Percentiles rank a stretch among this genome's conserved stretches.
phyloP scores from a whole-genome alignment of 2,329 filamentous ascomycete genomes.

The Cercospora sesami region DNA sequence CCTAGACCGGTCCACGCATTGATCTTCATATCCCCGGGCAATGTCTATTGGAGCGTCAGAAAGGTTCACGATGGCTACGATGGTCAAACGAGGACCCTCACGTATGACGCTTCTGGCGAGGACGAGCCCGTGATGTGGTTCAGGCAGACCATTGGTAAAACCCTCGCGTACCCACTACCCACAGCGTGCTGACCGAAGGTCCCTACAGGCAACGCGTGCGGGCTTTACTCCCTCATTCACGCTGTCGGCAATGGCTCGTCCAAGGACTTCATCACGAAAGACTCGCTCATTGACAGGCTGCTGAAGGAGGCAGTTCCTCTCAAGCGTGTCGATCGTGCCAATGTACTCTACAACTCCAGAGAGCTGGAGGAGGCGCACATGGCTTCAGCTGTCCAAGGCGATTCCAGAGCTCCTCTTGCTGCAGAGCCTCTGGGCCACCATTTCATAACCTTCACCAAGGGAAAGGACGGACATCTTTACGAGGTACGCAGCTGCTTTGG shows the following conservation, averaged over 20 bases:
- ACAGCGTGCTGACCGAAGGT: neutral
- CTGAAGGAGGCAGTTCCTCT: conserved; percentile 49
- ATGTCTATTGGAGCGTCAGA: conserved; percentile 46
- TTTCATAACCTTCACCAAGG: conserved; percentile 52
- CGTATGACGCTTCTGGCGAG: conserved; percentile 50
- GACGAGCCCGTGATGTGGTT: conserved; percentile 60
- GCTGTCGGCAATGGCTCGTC: conserved; percentile 54
- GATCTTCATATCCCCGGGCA: conserved; percentile 54
- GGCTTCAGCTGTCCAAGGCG: conserved; percentile 45
- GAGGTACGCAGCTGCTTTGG: conserved; percentile 39
- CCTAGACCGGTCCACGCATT: conserved; percentile 57
- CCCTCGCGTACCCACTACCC: conserved; percentile 40
- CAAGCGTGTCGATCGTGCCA: conserved; percentile 46
- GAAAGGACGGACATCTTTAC: conserved; percentile 48
- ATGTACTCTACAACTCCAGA: conserved; percentile 53
- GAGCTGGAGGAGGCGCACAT: conserved; percentile 48
- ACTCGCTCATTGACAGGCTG: conserved; percentile 49
- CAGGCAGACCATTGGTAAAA: conserved; percentile 48
- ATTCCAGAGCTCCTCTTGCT: conserved; percentile 40
- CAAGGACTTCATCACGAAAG: conserved; percentile 45
- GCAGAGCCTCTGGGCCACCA: conserved; percentile 43
- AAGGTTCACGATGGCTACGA: conserved; percentile 43
- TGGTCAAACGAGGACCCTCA: conserved; percentile 36
- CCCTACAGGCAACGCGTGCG: conserved; percentile 53
- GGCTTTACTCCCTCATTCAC: conserved; percentile 59